Base-by-base conservation (phyloP, 2,329 filamentous ascomycete species). In the Cladophialophora psammophila region DNA sequence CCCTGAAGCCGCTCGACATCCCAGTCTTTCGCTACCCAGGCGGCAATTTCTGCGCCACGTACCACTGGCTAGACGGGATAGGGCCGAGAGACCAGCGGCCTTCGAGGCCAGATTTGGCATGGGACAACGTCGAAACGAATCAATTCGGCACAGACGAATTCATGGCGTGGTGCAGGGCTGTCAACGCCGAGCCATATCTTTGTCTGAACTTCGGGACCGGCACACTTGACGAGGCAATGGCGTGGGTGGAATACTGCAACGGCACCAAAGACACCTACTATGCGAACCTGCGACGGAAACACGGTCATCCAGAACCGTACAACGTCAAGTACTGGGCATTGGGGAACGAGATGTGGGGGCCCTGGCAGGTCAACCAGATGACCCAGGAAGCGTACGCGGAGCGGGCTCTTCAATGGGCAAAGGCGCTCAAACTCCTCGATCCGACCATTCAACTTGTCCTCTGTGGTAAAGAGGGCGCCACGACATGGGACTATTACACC, bases 191-290 rank as follows among this genome's bases (percentile, higher is more conserved):
- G 81, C 92, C 92, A 4, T 95, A 93, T 76, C 83, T 95, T 48
- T 90, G 87, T 69, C 81, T 95, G 65, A 95, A 95, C 81, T 90
- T 95, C 77, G 92, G 91, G 64, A 95, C 92, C 2, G 91, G 90
- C 68, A 88, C 72, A 15, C 70, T 77, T n/a, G 67, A 72, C 67
- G 68, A 73, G 67, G 69, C 67, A 63, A 63, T 72, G 52, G 91
- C 85, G 10, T 95, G 92, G 92, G 83, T 95, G 20, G 92, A 95
- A 76, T 95, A 95, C 81, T 95, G 92, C 82, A 95, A 95, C 80
- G 89, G 88, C 2, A 87, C 85, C n/a, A 83, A 85, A 63, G 86
- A 94, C 78, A 94, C 90, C 9, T 86, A 94, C 82, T 95, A 93
- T 76, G 92, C 92, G 69, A 94, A 94, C 75, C 82, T 94, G 58